Conservation (phyloP, 768 basidiomycete species). For the Myochromella boudieri region DNA sequence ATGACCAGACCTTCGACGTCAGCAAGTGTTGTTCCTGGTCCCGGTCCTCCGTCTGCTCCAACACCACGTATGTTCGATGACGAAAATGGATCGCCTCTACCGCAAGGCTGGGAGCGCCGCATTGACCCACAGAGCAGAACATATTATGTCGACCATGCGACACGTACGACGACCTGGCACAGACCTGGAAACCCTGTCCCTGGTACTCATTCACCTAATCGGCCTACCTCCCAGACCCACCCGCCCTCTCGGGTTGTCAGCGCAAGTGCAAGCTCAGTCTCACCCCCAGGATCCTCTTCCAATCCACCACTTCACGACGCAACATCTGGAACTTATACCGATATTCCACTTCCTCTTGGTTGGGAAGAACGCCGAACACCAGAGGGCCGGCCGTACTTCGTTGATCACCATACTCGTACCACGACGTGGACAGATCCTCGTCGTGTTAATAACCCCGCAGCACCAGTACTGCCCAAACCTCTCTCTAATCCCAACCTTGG, state of each 20-base stretch:
- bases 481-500: constrained; percentile 66
- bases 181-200: constrained; percentile 39
- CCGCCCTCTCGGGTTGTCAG: constrained; percentile 25
- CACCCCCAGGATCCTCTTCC: constrained; percentile 20
- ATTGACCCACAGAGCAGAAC: constrained; percentile 67
- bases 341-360: constrained; percentile 78
- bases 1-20: constrained; percentile 12
- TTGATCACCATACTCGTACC: constrained; percentile 77
- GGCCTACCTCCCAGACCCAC: constrained; percentile 26
- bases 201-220: constrained; percentile 22
- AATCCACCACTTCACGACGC: constrained; percentile 18
- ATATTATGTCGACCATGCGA: constrained; percentile 89
- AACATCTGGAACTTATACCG: constrained; percentile 44
- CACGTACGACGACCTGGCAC: constrained; percentile 80
- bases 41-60: constrained; percentile 11
- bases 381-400: constrained; percentile 74
- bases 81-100: constrained; percentile 64
- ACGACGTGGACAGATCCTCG: constrained; percentile 94
- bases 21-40: too few relatives aligned
- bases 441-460: constrained; percentile 47
- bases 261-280: constrained; percentile 22
- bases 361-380: constrained; percentile 92
- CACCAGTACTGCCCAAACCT: constrained; percentile 46
- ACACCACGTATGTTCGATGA: constrained; percentile 43
- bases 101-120: constrained; percentile 83